Percentiles rank a stretch among this genome's conserved stretches.
Evolutionary conservation across 768 basidiomycete genomes (phyloP).

Genomic region (Rhodosporidiobolus sp.): DNA sequence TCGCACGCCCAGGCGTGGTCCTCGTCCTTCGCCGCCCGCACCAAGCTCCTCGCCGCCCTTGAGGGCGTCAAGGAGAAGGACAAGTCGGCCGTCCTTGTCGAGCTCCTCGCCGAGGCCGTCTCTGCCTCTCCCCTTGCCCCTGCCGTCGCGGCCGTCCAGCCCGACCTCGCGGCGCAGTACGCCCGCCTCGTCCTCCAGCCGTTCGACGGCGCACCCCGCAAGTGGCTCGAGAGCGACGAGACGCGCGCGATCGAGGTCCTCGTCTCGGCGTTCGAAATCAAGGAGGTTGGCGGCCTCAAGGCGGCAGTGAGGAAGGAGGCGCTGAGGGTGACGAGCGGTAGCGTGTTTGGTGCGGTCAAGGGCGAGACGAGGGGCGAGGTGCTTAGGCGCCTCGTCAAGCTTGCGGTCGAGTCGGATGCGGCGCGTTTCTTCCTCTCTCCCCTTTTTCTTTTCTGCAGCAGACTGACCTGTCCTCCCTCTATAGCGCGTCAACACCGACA

Average conservation of each 20-base stretch:
- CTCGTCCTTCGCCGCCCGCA: constrained; percentile 39
- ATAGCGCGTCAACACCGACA: constrained; percentile 26
- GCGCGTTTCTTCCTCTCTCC: not conserved
- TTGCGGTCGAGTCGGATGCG: constrained; percentile 18
- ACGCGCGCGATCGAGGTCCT: constrained; percentile 12
- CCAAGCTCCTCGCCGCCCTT: constrained; percentile 42
- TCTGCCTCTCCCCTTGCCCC: not conserved
- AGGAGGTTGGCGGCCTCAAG: constrained; percentile 3
- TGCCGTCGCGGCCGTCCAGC: not conserved
- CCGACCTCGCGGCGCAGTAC: constrained; percentile 10
- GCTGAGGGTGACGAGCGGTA: constrained; percentile 6
- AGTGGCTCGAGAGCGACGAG: constrained; percentile 33
- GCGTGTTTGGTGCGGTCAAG: constrained; percentile 23
- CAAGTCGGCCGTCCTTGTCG: constrained; percentile 30
- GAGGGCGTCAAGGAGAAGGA: constrained; percentile 45
- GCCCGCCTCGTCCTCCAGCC: constrained; percentile 24
- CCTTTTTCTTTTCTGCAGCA: accelerated
- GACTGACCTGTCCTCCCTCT: not conserved
- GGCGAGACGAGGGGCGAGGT: constrained; percentile 30
- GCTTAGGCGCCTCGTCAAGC: constrained; percentile 31
- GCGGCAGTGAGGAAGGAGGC: constrained; percentile 22
- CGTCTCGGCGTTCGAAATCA: constrained; percentile 14
- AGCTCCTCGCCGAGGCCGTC: constrained; percentile 16
- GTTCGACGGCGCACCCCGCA: constrained; percentile 32
- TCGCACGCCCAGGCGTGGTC: constrained; percentile 48